Base-by-base conservation (phyloP, 495 filamentous ascomycete species). In the Lasiosphaeria miniovina region DNA sequence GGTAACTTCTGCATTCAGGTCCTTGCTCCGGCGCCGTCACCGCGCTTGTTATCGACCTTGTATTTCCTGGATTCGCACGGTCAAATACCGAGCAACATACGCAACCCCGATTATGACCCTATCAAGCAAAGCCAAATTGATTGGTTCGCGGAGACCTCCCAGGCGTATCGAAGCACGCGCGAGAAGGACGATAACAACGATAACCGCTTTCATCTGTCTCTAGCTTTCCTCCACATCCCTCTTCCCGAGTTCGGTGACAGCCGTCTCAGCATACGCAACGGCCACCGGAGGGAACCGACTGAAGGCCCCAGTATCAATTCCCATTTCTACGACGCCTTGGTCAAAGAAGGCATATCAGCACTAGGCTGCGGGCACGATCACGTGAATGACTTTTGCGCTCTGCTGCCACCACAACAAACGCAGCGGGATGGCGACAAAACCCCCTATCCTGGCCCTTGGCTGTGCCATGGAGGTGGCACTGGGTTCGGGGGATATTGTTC, bases 121-220 rank as follows among this genome's bases (percentile, higher is more conserved):
- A 41, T 41, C 38, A 41, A 41, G 38, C 38, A 41, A 41, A 41
- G 38, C 38, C 38, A 41, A 41, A 41, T 41, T 41, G 38, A 41
- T 3, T 41, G 38, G 38, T 41, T 41, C 38, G 0, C 38, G 7
- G 38, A 41, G 38, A 41, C 38, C 14, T 41, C 38, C 38, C 38
- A 41, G 3, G 38, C 38, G 38, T 14, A 41, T 9, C 38, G 38
- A 41, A 41, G 38, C 38, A 14, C 38, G 38, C 38, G 38, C 14
- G 38, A 41, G 38, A 41, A 41, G 14, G 38, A 9, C 2, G 38
- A 41, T 41, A 41, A 41, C 24, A 24, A 24, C 38, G 38, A 14
- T 3, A 41, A 41, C 38, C 38, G 38, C 38, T 41, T 41, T 41
- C 38, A 41, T 41, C 38, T 41, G 38, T 41, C 38, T 41, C 38